Base-by-base conservation (phyloP, 768 basidiomycete genomes). In the Termitomyces sp. region DNA sequence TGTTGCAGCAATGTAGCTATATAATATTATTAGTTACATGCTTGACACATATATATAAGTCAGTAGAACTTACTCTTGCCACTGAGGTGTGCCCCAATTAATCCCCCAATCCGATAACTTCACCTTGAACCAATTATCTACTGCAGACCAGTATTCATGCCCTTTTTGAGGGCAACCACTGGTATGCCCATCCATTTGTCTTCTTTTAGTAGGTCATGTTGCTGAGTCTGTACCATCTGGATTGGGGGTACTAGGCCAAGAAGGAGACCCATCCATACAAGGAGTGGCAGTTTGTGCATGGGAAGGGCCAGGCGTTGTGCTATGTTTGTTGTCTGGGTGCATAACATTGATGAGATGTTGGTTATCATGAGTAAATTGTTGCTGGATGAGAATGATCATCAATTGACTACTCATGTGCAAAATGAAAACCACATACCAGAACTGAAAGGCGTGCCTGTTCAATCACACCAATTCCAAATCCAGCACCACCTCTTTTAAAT, bases 401-500 rank as follows among this genome's bases (percentile, higher is more conserved):
- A 29, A 9, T 29, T 29, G 9, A 29, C n/a, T 29, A 29, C 3
- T 29, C 29, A 29, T 29, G 29, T 29, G 9, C 5, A 29, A 29
- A 29, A 9, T 29, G 29, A 23, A 16, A 36, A 49, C 13, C 23
- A 27, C 29, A 3, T 9, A 29, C 29, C 29, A 29, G 29, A 29
- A 29, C 29, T 4, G 29, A 3, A 29, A 29, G 29, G 9, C 9
- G 29, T 29, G 29, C 29, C 3, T 29, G 29, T 9, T 29, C 29
- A 29, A 29, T 29, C 29, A 9, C 29, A 29, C 29, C 29, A 29
- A 29, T 9, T 29, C 29, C 29, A 29, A 22, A 44, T 53, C 33
- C 52, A 5, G 52, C 42, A 1, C 52, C 52, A 4, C 52, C 52
- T 44, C 52, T 42, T 47, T 47, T 53, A 9, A 29, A 29, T 29